phyloP scores from a whole-genome alignment of 1,139 yeast species.

The Debaryomyces singareniensis region DNA sequence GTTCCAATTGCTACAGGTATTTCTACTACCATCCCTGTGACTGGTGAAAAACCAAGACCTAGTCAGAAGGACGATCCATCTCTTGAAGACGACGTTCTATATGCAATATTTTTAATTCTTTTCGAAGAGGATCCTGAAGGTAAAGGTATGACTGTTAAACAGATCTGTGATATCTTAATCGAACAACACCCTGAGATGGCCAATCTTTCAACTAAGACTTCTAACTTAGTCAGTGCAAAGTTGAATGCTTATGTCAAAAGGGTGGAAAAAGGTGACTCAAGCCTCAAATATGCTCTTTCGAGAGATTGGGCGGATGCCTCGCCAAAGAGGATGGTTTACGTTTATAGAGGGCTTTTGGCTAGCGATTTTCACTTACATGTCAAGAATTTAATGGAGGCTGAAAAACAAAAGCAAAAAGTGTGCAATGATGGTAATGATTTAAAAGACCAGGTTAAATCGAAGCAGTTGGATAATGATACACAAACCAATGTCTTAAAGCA shows the following conservation, averaged over 20 bases:
- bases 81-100: slow-evolving; percentile 68
- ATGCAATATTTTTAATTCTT: slow-evolving; percentile 65
- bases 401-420: slow-evolving; percentile 18
- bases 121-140: slow-evolving; percentile 63
- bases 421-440: slow-evolving; percentile 4
- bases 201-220: slow-evolving; percentile 69
- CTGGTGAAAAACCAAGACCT: slow-evolving; percentile 75
- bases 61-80: slow-evolving; percentile 53
- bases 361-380: slow-evolving; percentile 69
- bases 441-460: slow-evolving; percentile 2
- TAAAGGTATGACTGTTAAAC: slow-evolving; percentile 80
- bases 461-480: slow-evolving; percentile 10
- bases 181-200: slow-evolving; percentile 80
- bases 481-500: slow-evolving; percentile 25
- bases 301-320: slow-evolving; percentile 89
- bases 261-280: slow-evolving; percentile 73
- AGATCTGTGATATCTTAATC: slow-evolving; percentile 66
- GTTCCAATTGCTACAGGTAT: slow-evolving; percentile 64
- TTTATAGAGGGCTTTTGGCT: slow-evolving; percentile 69
- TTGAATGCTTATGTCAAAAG: slow-evolving; percentile 78
- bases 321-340: slow-evolving; percentile 83
- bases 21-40: slow-evolving; percentile 71
- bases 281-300: slow-evolving; percentile 64
- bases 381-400: slow-evolving; percentile 42
- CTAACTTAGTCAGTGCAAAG: slow-evolving; percentile 74